A percentile compares a stretch with the other conserved stretches of the same genome.
phyloP scores from a whole-genome alignment of 306 rosid species.

The Biancaea sappan region DNA sequence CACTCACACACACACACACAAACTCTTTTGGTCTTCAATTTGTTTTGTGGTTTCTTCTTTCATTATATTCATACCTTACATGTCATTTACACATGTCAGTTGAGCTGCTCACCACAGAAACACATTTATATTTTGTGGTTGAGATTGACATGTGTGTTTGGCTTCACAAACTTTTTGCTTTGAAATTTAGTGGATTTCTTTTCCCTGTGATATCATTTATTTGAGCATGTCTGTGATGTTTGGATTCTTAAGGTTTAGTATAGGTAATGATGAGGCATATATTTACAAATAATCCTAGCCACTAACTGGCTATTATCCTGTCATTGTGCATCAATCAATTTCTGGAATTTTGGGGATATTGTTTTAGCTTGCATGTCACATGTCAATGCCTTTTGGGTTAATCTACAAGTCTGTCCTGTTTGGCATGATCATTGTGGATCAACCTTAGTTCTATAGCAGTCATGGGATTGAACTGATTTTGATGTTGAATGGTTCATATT shows the following conservation, averaged over 20 bases:
- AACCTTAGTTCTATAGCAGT: slow-evolving; percentile 15
- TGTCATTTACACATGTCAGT: slow-evolving; percentile 24
- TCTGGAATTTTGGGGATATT: slow-evolving; percentile 6
- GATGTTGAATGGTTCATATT: slow-evolving; percentile 21
- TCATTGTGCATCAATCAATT: not conserved
- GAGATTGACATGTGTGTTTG: slow-evolving; percentile 17
- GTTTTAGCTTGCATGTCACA: slow-evolving; percentile 11
- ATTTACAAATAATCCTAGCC: slow-evolving; percentile 16
- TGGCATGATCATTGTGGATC: slow-evolving; percentile 16
- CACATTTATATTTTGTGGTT: not conserved
- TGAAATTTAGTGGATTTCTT: slow-evolving; percentile 7
- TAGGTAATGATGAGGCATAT: not conserved
- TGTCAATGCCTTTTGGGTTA: slow-evolving; percentile 19
- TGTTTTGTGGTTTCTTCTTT: not conserved
- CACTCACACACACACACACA: not conserved
- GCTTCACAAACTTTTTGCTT: slow-evolving; percentile 15
- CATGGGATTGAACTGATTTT: slow-evolving; percentile 2
- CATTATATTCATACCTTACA: not conserved
- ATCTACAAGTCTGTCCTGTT: slow-evolving; percentile 24
- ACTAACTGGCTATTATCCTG: not conserved
- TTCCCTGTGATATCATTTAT: slow-evolving; percentile 18
- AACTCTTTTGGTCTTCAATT: not conserved
- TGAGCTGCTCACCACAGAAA: slow-evolving; percentile 22
- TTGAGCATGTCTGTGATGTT: slow-evolving; percentile 18
- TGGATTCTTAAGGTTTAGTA: slow-evolving; percentile 14